Percentiles rank a stretch among this genome's conserved stretches.
Evolutionary conservation across 2,329 filamentous ascomycete genomes (phyloP).

Genomic region (Intubia oerlemansii): DNA sequence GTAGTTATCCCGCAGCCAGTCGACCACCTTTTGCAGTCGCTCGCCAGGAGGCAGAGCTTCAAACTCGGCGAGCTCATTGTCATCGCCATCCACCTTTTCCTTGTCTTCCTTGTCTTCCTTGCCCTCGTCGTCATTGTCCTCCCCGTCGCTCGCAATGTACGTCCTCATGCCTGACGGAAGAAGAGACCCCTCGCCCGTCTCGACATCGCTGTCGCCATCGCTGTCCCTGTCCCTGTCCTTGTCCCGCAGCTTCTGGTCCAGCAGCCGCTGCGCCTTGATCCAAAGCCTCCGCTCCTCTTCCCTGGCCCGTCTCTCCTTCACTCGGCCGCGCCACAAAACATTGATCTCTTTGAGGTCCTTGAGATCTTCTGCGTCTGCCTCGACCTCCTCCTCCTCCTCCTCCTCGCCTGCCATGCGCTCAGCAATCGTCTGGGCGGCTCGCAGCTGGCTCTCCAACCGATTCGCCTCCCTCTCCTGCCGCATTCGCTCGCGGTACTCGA

Average conservation of each 20-base stretch:
- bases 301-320: conserved; percentile 45
- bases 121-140: conserved; percentile 38
- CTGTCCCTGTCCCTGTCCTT: conserved; percentile 43
- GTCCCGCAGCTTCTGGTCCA: conserved; percentile 5
- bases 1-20: conserved; percentile 47
- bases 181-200: conserved; percentile 32
- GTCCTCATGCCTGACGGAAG: conserved; percentile 16
- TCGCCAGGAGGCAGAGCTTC: conserved; percentile 46
- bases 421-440: conserved; percentile 62
- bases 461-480: conserved; percentile 47
- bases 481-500: conserved; percentile 53
- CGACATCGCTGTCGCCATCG: conserved; percentile 46
- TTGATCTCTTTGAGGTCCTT: conserved; percentile 44
- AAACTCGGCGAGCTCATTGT: conserved; percentile 71
- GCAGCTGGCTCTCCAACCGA: conserved; percentile 45
- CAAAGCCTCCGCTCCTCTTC: conserved; percentile 46
- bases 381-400: conserved; percentile 21
- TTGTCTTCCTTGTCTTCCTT: conserved; percentile 44
- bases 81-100: too few species aligned
- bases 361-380: conserved; percentile 9
- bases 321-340: conserved; percentile 58
- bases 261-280: conserved; percentile 31
- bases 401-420: conserved; percentile 41
- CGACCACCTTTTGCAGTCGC: conserved; percentile 42
- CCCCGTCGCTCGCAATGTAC: conserved; percentile 41